Evolutionary conservation across 2,329 filamentous ascomycete genomes (phyloP).

Genomic region (Bipolaris oryzae): DNA sequence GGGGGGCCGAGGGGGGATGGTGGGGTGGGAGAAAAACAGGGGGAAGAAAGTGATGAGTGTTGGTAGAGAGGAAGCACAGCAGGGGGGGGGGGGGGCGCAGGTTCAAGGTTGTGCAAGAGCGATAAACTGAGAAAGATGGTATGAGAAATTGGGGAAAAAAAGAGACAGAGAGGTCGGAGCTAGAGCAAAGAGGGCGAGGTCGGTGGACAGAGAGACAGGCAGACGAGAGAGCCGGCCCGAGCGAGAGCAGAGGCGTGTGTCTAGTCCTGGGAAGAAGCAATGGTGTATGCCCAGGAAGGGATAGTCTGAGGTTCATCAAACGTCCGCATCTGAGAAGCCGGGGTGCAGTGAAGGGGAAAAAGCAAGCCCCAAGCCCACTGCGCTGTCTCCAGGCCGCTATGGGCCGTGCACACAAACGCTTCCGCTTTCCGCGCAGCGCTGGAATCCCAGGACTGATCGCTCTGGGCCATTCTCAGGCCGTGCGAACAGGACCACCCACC

Average conservation of each 20-base stretch:
- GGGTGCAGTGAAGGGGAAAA: conserved; percentile 37
- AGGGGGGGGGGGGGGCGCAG: conserved; percentile 36
- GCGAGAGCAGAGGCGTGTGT: conserved; percentile 35
- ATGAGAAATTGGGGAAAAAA: not conserved
- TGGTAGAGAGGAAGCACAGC: conserved; percentile 39
- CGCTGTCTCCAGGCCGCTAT: conserved; percentile 26
- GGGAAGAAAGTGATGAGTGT: conserved; percentile 46
- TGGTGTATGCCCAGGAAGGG: conserved; percentile 37
- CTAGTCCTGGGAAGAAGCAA: conserved; percentile 35
- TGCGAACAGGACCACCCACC: conserved; percentile 29
- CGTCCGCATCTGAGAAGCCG: conserved; percentile 31
- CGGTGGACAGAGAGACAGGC: not conserved
- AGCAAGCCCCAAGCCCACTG: conserved; percentile 33
- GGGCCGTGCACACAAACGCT: conserved; percentile 41
- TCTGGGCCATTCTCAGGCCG: conserved; percentile 12
- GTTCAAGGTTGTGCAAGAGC: conserved; percentile 32
- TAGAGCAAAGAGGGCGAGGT: not conserved
- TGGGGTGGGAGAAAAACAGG: no score
- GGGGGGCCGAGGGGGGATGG: no score
- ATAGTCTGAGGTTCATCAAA: conserved; percentile 39
- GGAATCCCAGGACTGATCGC: conserved; percentile 26
- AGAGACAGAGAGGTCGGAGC: not conserved
- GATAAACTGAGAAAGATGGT: not conserved
- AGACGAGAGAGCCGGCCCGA: conserved; percentile 30
- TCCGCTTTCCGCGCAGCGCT: conserved; percentile 42